Base-by-base conservation (phyloP, 768 basidiomycete species). In the Trametes gibbosa region DNA sequence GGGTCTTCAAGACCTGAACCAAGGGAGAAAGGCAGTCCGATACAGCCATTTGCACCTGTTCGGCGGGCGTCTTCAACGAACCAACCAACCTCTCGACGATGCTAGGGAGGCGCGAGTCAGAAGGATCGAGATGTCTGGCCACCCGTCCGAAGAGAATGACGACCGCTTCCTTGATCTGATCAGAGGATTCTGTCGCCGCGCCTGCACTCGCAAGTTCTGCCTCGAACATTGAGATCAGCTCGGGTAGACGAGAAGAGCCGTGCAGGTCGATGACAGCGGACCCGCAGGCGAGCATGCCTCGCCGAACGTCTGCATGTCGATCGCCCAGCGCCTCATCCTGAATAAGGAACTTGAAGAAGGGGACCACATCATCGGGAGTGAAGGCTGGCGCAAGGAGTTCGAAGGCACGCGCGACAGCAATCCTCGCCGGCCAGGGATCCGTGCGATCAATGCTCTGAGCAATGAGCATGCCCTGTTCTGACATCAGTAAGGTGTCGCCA, bases 41-140 rank as follows among this genome's bases (percentile, higher is more conserved):
- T 1, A 98, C 94, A 8, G 97, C 95, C 45, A 92, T 87, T 70
- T 98, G 96, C 0, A 99, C 97, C 69, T 95, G 89, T 70, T 99
- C 97, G 2, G 95, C 85, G 0, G 96, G 97, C 0, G 95, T 98
- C 72, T 89, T 89, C 57, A 99, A 77, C 1, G 96, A 92, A 32
- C 91, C 90, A 8, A 96, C 84, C 19, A 98, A 77, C 10, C 94
- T 79, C 61, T 92, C 85, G 9, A 98, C 88, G 61, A 98, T 90
- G 12, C 75, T 73, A 0, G 91, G 89, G 42, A 97, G 84, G 1
- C 95, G 87, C 5, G 78, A 62, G 70, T 98, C 95, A 0, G 83
- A 80, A 2, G 85, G 73, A 49, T 91, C 84, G 43, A 99, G 78
- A 74, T 98, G 95, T 7, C 90, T 80, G 6, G 96, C 96, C 8